Evolutionary conservation across 164 flowering plant species (phyloP), one percentile per base, ranked within the genome.

Genomic region (Chimonanthus salicifolius): DNA sequence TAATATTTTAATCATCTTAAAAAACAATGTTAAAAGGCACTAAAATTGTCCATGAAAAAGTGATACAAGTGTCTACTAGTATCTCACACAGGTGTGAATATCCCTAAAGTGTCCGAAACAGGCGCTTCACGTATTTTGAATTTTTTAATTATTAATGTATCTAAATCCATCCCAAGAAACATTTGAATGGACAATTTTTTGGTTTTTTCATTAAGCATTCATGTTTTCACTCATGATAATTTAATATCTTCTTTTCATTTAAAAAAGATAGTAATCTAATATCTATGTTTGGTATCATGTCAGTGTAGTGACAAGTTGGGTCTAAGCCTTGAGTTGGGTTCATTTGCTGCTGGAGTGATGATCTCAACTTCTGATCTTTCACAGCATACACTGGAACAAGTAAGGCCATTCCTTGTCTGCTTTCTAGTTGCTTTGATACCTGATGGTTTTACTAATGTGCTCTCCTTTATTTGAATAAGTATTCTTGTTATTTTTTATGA

Each of bases 281-380:
- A 2, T 73, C 43, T 68, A 49, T 69, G 67, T 62, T 70, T 63
- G 77, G 47, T 75, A 64, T 65, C 62, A 54, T 82, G 82, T 75
- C 98, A 94, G 98, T 91, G 97, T 83, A 94, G 98, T 79, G 98
- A 94, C 75, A 94, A 94, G 90, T 87, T 94, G 82, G 98, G 98
- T 62, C 82, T 94, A 62, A 94, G 98, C 78, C 89, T 94, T 77
- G 98, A 94, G 79, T 82, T 94, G 79, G 98, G 98, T 62, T 92
- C 98, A 15, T 94, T 94, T 83, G 98, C 97, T 81, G 98, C 98
- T 51, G 98, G 98, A 75, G 97, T 94, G 84, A 92, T 94, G 98
- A 94, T 94, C 81, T 86, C 98, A 72, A 91, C 97, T 18, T 92
- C 98, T 71, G 98, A 94, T 87, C 94, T 90, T 81, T 90, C 89